These are phyloP conservation scores for Selaginella tamariscina DNA, from an alignment of 75 land plant genomes.

Conservation along the genomic window DNA sequence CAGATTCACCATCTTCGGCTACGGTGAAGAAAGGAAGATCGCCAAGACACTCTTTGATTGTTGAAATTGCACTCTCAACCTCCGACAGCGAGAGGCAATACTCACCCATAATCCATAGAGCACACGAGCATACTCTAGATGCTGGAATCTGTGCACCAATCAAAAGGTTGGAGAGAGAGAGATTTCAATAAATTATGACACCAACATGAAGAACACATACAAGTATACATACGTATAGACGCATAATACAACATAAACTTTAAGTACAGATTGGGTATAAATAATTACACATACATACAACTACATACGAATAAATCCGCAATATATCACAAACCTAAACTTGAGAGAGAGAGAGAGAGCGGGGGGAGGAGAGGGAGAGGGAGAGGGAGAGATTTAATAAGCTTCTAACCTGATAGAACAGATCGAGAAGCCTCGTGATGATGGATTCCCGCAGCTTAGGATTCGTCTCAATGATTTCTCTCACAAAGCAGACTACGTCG, in stretches of 20 bases:
- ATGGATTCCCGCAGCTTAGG: slow-evolving; percentile 76
- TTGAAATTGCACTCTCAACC: slow-evolving; percentile 67
- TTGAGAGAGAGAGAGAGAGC: no score
- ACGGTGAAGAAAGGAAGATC: slow-evolving; percentile 65
- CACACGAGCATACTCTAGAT: slow-evolving; percentile 75
- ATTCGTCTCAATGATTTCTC: slow-evolving; percentile 85
- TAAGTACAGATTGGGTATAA: no score
- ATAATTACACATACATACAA: no score
- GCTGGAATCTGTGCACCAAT: slow-evolving; percentile 60
- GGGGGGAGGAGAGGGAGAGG: no score
- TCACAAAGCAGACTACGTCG: slow-evolving; percentile 72
- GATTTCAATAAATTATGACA: no score
- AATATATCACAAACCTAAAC: no score
- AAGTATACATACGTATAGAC: no score
- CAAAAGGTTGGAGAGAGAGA: no score
- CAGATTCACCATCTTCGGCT: slow-evolving; percentile 44
- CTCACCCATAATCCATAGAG: slow-evolving; percentile 92
- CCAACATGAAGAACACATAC: no score
- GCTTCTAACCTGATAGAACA: slow-evolving; percentile 87
- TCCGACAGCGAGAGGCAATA: slow-evolving; percentile 71
- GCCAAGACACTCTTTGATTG: slow-evolving; percentile 84
- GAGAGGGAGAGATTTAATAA: no score
- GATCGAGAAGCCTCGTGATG: slow-evolving; percentile 60
- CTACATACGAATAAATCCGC: no score
- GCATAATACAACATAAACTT: no score